These are phyloP conservation scores for Coniochaeta prunicola DNA, from an alignment of 2,329 filamentous ascomycete species.

Conservation along the genomic window DNA sequence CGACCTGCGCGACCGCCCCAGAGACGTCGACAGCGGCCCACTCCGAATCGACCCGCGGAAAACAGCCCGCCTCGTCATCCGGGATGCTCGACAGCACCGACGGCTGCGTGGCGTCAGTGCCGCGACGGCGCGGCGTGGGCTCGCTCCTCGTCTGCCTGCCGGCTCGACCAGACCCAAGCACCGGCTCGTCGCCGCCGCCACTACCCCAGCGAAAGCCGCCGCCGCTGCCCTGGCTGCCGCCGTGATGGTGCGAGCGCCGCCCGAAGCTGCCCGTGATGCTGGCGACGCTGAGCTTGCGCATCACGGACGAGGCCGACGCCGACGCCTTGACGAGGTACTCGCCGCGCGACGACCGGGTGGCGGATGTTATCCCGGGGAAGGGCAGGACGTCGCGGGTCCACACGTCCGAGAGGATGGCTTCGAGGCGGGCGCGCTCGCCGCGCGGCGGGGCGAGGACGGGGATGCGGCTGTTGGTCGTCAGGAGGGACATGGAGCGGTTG, in stretches of 20 bases:
- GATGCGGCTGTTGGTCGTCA: constrained; percentile 58
- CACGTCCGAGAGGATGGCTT: constrained; percentile 66
- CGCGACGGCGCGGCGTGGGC: background rate
- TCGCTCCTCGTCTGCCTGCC: background rate
- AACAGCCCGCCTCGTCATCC: background rate
- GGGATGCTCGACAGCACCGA: background rate
- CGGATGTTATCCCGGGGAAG: constrained; percentile 70
- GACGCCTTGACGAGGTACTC: constrained; percentile 69
- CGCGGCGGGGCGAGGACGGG: constrained; percentile 68
- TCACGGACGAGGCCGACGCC: constrained; percentile 82
- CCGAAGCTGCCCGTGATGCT: constrained; percentile 72
- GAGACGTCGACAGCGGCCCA: constrained; percentile 6
- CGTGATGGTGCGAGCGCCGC: constrained; percentile 29
- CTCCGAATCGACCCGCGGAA: background rate
- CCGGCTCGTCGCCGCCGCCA: background rate
- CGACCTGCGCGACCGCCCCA: background rate
- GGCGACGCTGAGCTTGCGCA: constrained; percentile 78
- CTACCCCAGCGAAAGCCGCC: background rate
- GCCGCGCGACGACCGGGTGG: constrained; percentile 40
- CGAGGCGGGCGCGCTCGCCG: constrained; percentile 69
- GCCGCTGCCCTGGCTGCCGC: constrained; percentile 3
- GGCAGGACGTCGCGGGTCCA: constrained; percentile 79
- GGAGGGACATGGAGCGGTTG: constrained; percentile 71
- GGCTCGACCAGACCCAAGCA: background rate
- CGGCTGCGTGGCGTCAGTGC: background rate